phyloP scores from a whole-genome alignment of 139 green algal genomes.

The Ettlia oleoabundans region DNA sequence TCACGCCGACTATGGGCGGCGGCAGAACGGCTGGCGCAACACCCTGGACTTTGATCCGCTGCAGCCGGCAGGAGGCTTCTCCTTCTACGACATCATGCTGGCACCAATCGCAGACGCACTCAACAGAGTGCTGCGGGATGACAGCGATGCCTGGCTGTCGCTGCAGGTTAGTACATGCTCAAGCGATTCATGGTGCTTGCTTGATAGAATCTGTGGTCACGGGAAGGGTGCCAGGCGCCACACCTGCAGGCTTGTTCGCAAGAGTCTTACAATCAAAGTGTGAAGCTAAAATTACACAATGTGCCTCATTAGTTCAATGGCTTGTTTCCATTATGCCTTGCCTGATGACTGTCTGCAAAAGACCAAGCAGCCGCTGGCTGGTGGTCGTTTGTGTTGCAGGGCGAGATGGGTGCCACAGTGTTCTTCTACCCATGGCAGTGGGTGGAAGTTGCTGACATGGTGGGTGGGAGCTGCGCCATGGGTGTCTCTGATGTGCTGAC shows the following conservation, averaged over 20 bases:
- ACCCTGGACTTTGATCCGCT: slow-evolving; percentile 26
- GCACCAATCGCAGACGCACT: slow-evolving; percentile 6
- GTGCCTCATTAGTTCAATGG: no score
- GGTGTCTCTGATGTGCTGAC: no score
- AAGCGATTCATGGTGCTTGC: background rate
- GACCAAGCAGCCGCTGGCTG: no score
- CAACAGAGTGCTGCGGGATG: background rate
- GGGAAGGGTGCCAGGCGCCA: background rate
- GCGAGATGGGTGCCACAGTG: slow-evolving; percentile 28
- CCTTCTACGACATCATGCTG: slow-evolving; percentile 11
- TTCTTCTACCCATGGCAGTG: slow-evolving; percentile 24
- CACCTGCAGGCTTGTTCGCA: background rate
- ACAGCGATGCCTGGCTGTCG: slow-evolving; percentile 18
- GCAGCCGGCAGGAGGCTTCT: background rate
- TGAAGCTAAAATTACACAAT: no score
- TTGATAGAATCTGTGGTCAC: background rate
- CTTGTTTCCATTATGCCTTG: background rate
- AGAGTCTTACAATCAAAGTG: no score
- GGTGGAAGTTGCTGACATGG: background rate
- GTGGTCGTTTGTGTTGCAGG: background rate
- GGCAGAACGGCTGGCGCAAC: slow-evolving; percentile 33
- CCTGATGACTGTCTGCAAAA: no score
- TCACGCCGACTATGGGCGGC: slow-evolving; percentile 3
- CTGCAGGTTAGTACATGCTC: background rate
- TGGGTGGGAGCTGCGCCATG: background rate